These are phyloP conservation scores for Daldinia bambusicola DNA, from an alignment of 495 filamentous ascomycete species.

Conservation along the genomic window DNA sequence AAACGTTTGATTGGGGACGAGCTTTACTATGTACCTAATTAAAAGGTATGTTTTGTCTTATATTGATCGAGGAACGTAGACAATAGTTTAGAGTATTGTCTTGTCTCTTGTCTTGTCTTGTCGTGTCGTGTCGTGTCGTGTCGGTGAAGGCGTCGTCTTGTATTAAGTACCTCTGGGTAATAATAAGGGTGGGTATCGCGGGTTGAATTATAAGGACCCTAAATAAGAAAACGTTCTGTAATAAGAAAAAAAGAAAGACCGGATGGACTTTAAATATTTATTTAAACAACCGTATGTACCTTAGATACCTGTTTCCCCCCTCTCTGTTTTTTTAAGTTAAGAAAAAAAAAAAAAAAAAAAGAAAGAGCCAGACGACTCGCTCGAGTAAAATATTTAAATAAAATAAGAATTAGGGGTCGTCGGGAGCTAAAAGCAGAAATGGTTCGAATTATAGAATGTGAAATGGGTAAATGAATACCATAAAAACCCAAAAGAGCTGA, in stretches of 20 bases:
- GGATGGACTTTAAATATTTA: slow-evolving; percentile 24
- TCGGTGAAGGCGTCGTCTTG: neutral
- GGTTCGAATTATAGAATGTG: neutral
- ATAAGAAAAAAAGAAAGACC: neutral
- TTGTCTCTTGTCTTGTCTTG: no score
- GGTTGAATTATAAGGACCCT: neutral
- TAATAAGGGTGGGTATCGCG: neutral
- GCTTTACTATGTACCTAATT: slow-evolving; percentile 10
- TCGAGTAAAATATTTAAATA: neutral
- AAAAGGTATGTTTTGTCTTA: neutral
- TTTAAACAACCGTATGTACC: slow-evolving; percentile 1
- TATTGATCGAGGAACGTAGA: neutral
- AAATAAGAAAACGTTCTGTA: slow-evolving; percentile 1
- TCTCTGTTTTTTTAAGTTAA: no score
- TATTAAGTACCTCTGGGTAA: neutral
- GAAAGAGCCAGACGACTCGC: neutral
- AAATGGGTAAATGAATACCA: neutral
- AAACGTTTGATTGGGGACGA: slow-evolving; percentile 10
- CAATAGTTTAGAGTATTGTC: no score
- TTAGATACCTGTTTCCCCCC: no score
- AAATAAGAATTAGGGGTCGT: slow-evolving; percentile 20
- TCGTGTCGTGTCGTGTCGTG: neutral
- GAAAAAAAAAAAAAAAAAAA: neutral
- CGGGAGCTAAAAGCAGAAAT: slow-evolving; percentile 13
- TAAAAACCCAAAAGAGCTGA: slow-evolving; percentile 3